Percentiles rank a stretch among this genome's conserved stretches.
phyloP scores from a whole-genome alignment of 2,329 filamentous ascomycete genomes.

The Aspergillus pseudoterreus region DNA sequence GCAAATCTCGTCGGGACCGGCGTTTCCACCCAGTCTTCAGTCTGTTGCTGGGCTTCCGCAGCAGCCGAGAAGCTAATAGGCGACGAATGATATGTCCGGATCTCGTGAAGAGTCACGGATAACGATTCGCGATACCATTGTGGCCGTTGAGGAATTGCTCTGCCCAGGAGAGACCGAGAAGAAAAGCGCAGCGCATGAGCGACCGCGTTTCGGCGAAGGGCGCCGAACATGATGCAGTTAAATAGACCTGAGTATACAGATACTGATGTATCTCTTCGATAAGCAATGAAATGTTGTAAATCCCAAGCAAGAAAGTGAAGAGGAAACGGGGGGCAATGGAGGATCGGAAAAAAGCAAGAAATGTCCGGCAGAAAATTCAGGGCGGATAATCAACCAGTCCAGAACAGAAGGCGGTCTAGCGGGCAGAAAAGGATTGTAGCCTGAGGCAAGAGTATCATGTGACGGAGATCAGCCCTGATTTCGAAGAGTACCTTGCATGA shows the following conservation, averaged over 20 bases:
- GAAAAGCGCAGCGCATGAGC: slow-evolving; percentile 34
- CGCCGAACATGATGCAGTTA: slow-evolving; percentile 34
- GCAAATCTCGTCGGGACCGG: slow-evolving; percentile 35
- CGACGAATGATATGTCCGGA: slow-evolving; percentile 29
- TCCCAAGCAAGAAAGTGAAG: background rate
- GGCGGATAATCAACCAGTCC: background rate
- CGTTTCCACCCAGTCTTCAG: slow-evolving; percentile 10
- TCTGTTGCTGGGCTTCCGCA: slow-evolving; percentile 3
- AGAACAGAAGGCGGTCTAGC: background rate
- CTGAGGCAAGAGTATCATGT: background rate
- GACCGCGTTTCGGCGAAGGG: slow-evolving; percentile 37
- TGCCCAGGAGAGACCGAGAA: slow-evolving; percentile 23
- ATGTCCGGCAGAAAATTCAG: slow-evolving; percentile 8
- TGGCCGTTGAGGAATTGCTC: slow-evolving; percentile 25
- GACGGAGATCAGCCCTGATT: background rate
- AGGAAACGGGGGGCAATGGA: background rate
- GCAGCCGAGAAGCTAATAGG: slow-evolving; percentile 22
- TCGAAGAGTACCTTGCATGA: too few relatives aligned
- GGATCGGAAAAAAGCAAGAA: slow-evolving; percentile 12
- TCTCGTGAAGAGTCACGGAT: slow-evolving; percentile 13
- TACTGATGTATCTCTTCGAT: background rate
- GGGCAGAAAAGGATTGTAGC: background rate
- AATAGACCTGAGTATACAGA: background rate
- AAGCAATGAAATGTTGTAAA: background rate
- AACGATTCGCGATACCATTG: slow-evolving; percentile 24